These are phyloP conservation scores for Prunella vulgaris DNA, from an alignment of 257 asterid genomes.

Conservation along the genomic window DNA sequence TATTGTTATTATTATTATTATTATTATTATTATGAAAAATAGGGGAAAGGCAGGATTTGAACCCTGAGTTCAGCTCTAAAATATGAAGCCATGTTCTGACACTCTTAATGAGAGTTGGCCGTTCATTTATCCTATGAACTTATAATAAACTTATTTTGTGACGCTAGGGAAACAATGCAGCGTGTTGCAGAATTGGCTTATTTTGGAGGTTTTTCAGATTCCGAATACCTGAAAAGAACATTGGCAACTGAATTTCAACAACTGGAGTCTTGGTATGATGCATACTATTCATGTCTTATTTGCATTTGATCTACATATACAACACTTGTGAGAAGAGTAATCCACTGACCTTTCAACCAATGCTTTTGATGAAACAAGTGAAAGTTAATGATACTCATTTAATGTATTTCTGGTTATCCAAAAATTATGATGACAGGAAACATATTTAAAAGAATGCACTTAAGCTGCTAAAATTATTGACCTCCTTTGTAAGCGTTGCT, in stretches of 20 bases:
- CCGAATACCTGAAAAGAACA: slow-evolving; percentile 68
- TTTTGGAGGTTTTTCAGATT: slow-evolving; percentile 89
- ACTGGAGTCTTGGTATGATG: slow-evolving; percentile 61
- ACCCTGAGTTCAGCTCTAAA: neutral
- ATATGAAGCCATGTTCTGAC: neutral
- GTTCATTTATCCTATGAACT: neutral
- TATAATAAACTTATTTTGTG: slow-evolving; percentile 17
- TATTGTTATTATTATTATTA: no score
- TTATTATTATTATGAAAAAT: no score
- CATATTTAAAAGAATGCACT: neutral
- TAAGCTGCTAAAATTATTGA: neutral
- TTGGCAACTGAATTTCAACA: slow-evolving; percentile 75
- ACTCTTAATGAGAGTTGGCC: neutral
- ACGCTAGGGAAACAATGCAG: slow-evolving; percentile 63
- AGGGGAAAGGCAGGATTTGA: no score
- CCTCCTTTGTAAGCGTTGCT: neutral
- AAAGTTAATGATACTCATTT: neutral
- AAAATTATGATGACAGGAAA: neutral
- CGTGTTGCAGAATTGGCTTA: slow-evolving; percentile 59
- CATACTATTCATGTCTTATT: slow-evolving; percentile 17
- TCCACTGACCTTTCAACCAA: neutral
- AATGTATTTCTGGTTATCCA: slow-evolving; percentile 8
- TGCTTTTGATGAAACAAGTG: neutral
- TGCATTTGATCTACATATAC: slow-evolving; percentile 1
- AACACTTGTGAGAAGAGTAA: neutral